Evolutionary conservation across 345 rosid genomes (phyloP).

Genomic region (Eucalyptus leucophloia): DNA sequence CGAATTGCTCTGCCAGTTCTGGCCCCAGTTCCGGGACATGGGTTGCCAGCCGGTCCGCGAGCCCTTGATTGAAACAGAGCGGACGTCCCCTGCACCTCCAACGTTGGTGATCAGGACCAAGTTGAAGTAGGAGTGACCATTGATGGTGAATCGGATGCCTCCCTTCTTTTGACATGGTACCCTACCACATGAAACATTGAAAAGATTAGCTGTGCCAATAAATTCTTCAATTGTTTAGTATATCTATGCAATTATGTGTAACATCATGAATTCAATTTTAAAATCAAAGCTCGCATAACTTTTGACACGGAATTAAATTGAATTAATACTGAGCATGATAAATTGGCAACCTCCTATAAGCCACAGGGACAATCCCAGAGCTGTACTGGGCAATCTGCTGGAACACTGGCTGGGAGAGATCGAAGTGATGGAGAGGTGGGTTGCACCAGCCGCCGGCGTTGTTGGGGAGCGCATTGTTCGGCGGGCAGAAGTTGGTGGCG

Average conservation of each 20-base stretch:
- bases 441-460: conserved; percentile 64
- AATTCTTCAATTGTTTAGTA: background rate
- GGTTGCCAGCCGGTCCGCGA: conserved; percentile 35
- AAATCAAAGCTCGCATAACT: background rate
- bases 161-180: conserved; percentile 42
- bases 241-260: background rate
- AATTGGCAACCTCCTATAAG: conserved; percentile 10
- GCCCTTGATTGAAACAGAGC: conserved; percentile 34
- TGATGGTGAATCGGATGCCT: conserved; percentile 44
- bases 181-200: conserved; percentile 7
- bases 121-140: conserved; percentile 52
- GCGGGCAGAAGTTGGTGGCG: conserved; percentile 58
- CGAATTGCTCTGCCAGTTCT: conserved; percentile 52
- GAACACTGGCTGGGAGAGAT: conserved; percentile 53
- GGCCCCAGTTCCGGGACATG: conserved; percentile 56
- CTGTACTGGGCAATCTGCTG: conserved; percentile 40
- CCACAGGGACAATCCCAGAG: conserved; percentile 56
- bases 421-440: conserved; percentile 53
- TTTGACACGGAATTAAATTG: background rate
- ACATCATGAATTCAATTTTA: background rate
- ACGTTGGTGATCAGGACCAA: conserved; percentile 45
- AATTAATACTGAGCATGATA: background rate
- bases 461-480: conserved; percentile 38
- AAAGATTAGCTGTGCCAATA: background rate
- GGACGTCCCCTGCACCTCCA: conserved; percentile 49